These are phyloP conservation scores for Aspergillus pseudoterreus DNA, from an alignment of 2,329 filamentous ascomycete genomes.

Conservation along the genomic window DNA sequence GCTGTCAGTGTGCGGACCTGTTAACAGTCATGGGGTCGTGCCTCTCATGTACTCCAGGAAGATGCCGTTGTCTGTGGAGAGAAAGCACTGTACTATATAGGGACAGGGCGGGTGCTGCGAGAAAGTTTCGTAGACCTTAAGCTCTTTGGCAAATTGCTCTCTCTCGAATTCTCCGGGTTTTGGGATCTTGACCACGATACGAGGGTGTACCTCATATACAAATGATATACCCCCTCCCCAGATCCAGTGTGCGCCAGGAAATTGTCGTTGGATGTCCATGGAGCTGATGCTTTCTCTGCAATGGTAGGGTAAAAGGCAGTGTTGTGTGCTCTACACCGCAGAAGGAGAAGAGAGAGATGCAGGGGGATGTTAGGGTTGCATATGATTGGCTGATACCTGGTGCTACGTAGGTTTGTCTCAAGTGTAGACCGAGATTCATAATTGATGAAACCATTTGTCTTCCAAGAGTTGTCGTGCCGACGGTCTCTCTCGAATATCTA, in stretches of 20 bases:
- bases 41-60: constrained; percentile 21
- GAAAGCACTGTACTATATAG: constrained; percentile 23
- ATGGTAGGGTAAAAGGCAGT: too few relatives aligned
- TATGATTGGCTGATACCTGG: too few relatives aligned
- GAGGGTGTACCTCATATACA: constrained; percentile 26
- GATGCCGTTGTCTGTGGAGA: constrained; percentile 17
- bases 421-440: too few relatives aligned
- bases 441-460: too few relatives aligned
- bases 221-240: constrained; percentile 23
- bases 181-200: constrained; percentile 27
- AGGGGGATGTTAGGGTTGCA: too few relatives aligned
- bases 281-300: too few relatives aligned
- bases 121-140: constrained; percentile 21
- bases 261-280: constrained; percentile 18
- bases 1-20: constrained; percentile 12
- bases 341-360: too few relatives aligned
- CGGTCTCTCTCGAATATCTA: too few relatives aligned
- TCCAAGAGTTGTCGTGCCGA: too few relatives aligned
- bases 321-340: too few relatives aligned
- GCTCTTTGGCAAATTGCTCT: constrained; percentile 22
- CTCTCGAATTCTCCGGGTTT: constrained; percentile 21
- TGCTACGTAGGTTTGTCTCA: too few relatives aligned
- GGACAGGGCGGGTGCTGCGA: constrained; percentile 18
- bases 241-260: constrained; percentile 21
- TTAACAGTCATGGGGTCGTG: constrained; percentile 21